Conservation (phyloP, 352 stramenopile species). For the Blastocystis sp. region DNA sequence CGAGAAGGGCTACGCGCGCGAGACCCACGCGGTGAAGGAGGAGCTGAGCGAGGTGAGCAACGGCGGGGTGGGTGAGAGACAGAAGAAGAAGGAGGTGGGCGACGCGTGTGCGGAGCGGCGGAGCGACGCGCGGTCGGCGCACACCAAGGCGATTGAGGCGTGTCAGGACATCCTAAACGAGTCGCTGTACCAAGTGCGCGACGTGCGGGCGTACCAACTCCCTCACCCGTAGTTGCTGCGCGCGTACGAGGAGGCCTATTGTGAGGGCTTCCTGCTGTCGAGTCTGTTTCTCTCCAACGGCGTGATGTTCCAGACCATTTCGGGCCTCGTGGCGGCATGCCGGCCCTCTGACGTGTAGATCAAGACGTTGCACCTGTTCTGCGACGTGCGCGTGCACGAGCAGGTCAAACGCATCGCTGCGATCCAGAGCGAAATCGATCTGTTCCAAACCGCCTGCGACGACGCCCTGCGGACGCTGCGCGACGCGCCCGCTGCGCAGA, state of each 20-base stretch:
- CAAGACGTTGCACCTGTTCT: constrained; percentile 31
- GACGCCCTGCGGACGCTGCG: background rate
- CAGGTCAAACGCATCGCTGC: constrained; percentile 22
- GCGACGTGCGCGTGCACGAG: constrained; percentile 34
- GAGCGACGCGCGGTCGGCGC: background rate
- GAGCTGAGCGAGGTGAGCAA: background rate
- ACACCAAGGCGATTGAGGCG: constrained; percentile 16
- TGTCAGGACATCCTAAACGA: constrained; percentile 20
- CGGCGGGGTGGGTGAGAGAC: background rate
- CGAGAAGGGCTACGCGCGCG: constrained; percentile 12
- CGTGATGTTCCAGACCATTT: constrained; percentile 12
- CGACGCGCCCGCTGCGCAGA: background rate
- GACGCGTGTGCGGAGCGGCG: constrained; percentile 14
- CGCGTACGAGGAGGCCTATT: constrained; percentile 27
- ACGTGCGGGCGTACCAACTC: background rate
- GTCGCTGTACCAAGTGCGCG: background rate
- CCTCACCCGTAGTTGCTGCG: constrained; percentile 14
- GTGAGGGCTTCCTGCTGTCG: constrained; percentile 2
- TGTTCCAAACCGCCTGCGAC: constrained; percentile 2
- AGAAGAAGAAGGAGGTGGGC: constrained; percentile 5
- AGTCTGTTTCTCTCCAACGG: background rate
- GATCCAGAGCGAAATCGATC: constrained; percentile 32
- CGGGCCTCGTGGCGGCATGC: background rate
- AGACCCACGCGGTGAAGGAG: constrained; percentile 6
- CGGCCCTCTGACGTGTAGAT: background rate